These are phyloP conservation scores for Apiosordaria backusii DNA, from an alignment of 495 filamentous ascomycete species.

Conservation along the genomic window DNA sequence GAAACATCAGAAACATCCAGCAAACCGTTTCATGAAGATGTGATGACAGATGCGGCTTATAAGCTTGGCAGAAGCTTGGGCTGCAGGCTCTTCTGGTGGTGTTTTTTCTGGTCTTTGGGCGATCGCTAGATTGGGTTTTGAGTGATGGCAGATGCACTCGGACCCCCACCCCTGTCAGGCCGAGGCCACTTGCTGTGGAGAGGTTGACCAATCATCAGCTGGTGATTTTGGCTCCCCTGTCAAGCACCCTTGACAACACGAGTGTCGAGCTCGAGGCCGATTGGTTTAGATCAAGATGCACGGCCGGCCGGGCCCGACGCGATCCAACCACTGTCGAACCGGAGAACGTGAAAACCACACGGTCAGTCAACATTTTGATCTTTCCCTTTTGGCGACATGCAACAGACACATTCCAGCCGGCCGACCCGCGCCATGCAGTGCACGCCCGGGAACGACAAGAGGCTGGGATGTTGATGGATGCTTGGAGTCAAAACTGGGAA, in stretches of 20 bases:
- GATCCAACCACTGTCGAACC: neutral
- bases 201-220: neutral
- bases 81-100: neutral
- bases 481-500: neutral
- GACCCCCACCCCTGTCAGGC: neutral
- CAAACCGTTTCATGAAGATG: neutral
- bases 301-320: neutral
- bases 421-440: neutral
- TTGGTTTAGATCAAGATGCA: neutral
- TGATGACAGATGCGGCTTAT: neutral
- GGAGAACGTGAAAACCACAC: neutral
- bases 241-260: neutral
- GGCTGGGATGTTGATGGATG: neutral
- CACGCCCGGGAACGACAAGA: too few relatives aligned
- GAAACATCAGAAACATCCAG: neutral
- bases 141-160: neutral
- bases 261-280: neutral
- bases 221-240: neutral
- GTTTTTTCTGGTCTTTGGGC: neutral
- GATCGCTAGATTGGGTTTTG: neutral
- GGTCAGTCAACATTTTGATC: neutral
- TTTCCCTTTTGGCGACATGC: neutral
- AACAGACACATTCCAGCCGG: neutral
- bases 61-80: slow-evolving; percentile 7
- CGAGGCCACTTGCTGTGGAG: neutral